A percentile compares a stretch with the other conserved stretches of the same genome.
Evolutionary conservation across 2,329 filamentous ascomycete species (phyloP).

Genomic region (Talaromyces sp.): DNA sequence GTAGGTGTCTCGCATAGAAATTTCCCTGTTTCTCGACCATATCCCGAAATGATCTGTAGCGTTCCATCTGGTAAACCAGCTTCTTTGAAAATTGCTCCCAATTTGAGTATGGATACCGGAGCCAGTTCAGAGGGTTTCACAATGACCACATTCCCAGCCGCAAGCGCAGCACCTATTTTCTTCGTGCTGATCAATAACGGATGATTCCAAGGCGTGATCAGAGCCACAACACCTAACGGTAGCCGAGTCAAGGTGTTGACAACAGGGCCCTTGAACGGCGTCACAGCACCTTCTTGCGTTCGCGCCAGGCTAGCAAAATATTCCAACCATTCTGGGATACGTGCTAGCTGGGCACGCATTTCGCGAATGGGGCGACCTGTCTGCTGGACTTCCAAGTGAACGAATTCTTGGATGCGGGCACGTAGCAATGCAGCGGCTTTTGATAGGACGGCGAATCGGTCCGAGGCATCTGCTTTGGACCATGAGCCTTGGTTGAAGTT

Average conservation of each 20-base stretch:
- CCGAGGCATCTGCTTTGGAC: conserved; percentile 56
- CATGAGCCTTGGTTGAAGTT: conserved; percentile 53
- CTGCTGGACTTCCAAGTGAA: conserved; percentile 63
- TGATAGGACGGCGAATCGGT: conserved; percentile 62
- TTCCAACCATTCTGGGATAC: conserved; percentile 59
- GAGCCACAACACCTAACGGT: conserved; percentile 40
- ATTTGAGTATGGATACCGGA: conserved; percentile 40
- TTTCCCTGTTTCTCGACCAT: conserved; percentile 52
- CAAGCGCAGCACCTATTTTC: conserved; percentile 40
- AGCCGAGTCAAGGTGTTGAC: conserved; percentile 37
- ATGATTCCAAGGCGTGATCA: conserved; percentile 41
- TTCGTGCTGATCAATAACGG: conserved; percentile 37
- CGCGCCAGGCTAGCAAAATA: conserved; percentile 67
- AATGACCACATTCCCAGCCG: conserved; percentile 40
- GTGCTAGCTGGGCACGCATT: conserved; percentile 66
- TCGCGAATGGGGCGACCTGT: conserved; percentile 67
- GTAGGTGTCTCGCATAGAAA: conserved; percentile 43
- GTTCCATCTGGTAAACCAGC: conserved; percentile 45
- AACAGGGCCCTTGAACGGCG: conserved; percentile 55
- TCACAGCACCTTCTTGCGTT: conserved; percentile 63
- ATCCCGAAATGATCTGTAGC: conserved; percentile 40
- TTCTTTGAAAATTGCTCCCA: conserved; percentile 41
- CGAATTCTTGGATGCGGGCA: conserved; percentile 53
- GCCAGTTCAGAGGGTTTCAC: conserved; percentile 43
- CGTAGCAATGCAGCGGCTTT: conserved; percentile 56